A percentile compares a stretch with the other conserved stretches of the same genome.
phyloP scores from a whole-genome alignment of 805 yeast genomes.

The Barnettozyma sucrosica region DNA sequence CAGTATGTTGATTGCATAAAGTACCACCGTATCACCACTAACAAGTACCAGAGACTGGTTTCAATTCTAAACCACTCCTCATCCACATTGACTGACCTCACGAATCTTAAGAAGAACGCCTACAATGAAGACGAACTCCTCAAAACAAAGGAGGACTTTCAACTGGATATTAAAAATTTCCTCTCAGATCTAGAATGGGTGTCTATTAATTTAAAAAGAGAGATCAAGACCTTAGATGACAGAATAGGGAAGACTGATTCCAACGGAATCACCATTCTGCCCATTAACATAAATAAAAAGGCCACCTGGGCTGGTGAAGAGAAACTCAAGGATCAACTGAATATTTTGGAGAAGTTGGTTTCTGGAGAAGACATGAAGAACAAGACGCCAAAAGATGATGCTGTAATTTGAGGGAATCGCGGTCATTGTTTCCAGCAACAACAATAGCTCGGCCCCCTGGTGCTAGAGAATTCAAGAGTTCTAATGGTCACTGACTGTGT shows the following conservation, averaged over 20 bases:
- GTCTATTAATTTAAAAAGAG: conserved; percentile 57
- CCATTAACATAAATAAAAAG: conserved; percentile 63
- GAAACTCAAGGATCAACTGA: conserved; percentile 47
- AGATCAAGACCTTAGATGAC: conserved; percentile 59
- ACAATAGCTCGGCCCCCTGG: too few relatives aligned
- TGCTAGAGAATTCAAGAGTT: too few relatives aligned
- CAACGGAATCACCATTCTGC: conserved; percentile 49
- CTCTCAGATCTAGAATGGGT: conserved; percentile 51
- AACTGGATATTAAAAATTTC: conserved; percentile 39
- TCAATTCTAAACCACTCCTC: conserved; percentile 46
- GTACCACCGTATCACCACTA: not conserved
- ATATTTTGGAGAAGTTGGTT: conserved; percentile 27
- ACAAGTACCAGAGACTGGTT: conserved; percentile 35
- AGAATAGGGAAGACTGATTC: conserved; percentile 45
- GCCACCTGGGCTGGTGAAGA: conserved; percentile 60
- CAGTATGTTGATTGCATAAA: conserved; percentile 12
- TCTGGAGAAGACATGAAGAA: not conserved
- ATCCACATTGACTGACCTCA: conserved; percentile 37
- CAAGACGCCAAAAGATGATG: not conserved
- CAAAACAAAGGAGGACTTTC: conserved; percentile 34
- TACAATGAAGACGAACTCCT: conserved; percentile 20
- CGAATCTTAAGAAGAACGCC: conserved; percentile 28
- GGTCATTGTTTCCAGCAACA: not conserved
- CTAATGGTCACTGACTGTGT: too few relatives aligned
- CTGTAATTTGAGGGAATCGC: not conserved